Conservation (phyloP, 129 eudicot genomes). For the Flaveria robusta region DNA sequence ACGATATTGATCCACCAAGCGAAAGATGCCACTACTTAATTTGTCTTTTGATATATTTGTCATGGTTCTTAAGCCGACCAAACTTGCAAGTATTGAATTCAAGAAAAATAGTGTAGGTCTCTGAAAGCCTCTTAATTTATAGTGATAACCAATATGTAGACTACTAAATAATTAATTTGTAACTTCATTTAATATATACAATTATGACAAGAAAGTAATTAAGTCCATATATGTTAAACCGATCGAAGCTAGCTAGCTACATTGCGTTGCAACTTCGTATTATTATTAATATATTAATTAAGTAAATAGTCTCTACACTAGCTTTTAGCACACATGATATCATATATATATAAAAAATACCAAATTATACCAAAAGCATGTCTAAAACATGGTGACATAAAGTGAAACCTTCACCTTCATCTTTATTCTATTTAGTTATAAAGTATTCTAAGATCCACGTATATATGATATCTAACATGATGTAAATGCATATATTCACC, state of each 20-base stretch:
- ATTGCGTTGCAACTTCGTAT: conserved; percentile 7
- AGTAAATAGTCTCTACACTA: not conserved
- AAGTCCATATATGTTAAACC: not conserved
- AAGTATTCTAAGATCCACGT: conserved; percentile 12
- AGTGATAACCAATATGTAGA: no score
- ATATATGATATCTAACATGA: not conserved
- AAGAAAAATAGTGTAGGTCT: no score
- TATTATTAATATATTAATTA: not conserved
- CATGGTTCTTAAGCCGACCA: no score
- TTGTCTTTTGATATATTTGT: no score
- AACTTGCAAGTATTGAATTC: no score
- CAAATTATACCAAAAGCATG: conserved; percentile 25
- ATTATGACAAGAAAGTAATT: no score
- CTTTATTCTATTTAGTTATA: conserved; percentile 39
- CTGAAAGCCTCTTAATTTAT: no score
- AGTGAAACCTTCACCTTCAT: conserved; percentile 32
- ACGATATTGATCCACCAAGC: no score
- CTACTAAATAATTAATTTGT: no score
- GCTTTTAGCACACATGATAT: conserved; percentile 2
- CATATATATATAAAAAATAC: conserved; percentile 3
- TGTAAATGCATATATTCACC: not conserved
- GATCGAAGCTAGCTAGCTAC: not conserved
- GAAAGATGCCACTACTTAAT: no score
- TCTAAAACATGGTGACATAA: conserved; percentile 22
- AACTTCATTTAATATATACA: no score